Conservation (phyloP, 2,329 filamentous ascomycete genomes). For the Beauveria caledonica region DNA sequence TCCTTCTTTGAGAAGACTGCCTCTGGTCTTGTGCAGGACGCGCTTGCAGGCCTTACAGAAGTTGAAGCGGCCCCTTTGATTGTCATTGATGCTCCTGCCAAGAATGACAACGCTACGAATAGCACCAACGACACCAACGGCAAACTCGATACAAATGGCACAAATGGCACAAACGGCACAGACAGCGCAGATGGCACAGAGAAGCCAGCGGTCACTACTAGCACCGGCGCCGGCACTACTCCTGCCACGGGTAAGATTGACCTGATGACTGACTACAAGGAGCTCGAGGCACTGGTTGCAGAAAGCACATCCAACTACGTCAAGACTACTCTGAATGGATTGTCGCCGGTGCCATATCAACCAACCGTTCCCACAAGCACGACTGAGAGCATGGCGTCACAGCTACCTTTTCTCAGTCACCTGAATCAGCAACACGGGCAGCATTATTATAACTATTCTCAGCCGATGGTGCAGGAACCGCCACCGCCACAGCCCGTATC, state of each 20-base stretch:
- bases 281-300: slow-evolving; percentile 34
- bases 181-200: slow-evolving; percentile 22
- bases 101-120: background rate
- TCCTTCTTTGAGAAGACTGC: slow-evolving; percentile 36
- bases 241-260: slow-evolving; percentile 16
- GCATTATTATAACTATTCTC: slow-evolving; percentile 26
- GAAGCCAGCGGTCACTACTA: slow-evolving; percentile 16
- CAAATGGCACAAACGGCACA: slow-evolving; percentile 19
- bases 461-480: slow-evolving; percentile 17
- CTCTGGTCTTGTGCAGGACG: slow-evolving; percentile 32
- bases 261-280: slow-evolving; percentile 32
- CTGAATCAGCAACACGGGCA: slow-evolving; percentile 28
- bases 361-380: slow-evolving; percentile 33
- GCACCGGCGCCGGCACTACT: background rate
- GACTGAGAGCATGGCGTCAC: slow-evolving; percentile 27
- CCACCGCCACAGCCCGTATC: slow-evolving; percentile 14
- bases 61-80: slow-evolving; percentile 15
- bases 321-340: slow-evolving; percentile 33
- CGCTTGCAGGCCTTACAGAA: slow-evolving; percentile 29
- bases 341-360: slow-evolving; percentile 35
- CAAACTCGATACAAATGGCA: slow-evolving; percentile 18
- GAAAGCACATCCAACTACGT: slow-evolving; percentile 38
- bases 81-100: slow-evolving; percentile 4
- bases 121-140: slow-evolving; percentile 17
- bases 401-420: slow-evolving; percentile 29